Percentiles rank a stretch among this genome's conserved stretches.
phyloP scores from a whole-genome alignment of 116 monocot species.

The Zostera marina region DNA sequence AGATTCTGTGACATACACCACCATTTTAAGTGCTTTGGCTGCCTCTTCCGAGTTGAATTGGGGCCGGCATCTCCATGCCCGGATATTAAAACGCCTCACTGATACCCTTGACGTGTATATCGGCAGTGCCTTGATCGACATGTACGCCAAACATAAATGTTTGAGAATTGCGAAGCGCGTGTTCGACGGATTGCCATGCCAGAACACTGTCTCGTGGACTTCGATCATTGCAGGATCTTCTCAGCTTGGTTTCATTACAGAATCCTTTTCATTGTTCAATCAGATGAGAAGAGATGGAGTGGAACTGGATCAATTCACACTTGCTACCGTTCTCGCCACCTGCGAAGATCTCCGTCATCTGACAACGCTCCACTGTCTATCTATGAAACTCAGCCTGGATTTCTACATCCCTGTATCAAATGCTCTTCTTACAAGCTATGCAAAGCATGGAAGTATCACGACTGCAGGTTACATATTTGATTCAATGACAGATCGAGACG shows the following conservation, averaged over 20 bases:
- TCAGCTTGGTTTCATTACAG: slow-evolving; percentile 28
- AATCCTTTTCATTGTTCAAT: slow-evolving; percentile 49
- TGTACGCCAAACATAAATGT: slow-evolving; percentile 68
- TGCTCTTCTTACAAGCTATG: slow-evolving; percentile 62
- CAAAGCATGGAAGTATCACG: slow-evolving; percentile 40
- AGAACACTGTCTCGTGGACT: slow-evolving; percentile 54
- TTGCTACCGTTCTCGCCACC: slow-evolving; percentile 54
- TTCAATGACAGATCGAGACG: slow-evolving; percentile 48
- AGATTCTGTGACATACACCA: slow-evolving; percentile 48
- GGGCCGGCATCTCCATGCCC: slow-evolving; percentile 71
- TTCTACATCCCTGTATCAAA: slow-evolving; percentile 52
- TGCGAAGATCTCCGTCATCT: slow-evolving; percentile 43
- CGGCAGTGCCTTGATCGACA: slow-evolving; percentile 58
- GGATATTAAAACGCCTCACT: slow-evolving; percentile 19
- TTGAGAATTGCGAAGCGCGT: slow-evolving; percentile 40
- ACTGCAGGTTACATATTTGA: slow-evolving; percentile 45
- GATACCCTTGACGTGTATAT: slow-evolving; percentile 32
- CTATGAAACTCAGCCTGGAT: slow-evolving; percentile 33
- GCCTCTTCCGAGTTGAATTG: slow-evolving; percentile 33
- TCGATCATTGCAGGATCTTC: slow-evolving; percentile 52
- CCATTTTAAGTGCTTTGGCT: slow-evolving; percentile 45
- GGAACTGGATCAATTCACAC: slow-evolving; percentile 39
- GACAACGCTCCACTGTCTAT: slow-evolving; percentile 47
- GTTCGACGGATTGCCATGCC: slow-evolving; percentile 30
- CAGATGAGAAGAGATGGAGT: slow-evolving; percentile 43